These are phyloP conservation scores for Arabis hirsuta DNA, from an alignment of 345 rosid species.

Conservation along the genomic window DNA sequence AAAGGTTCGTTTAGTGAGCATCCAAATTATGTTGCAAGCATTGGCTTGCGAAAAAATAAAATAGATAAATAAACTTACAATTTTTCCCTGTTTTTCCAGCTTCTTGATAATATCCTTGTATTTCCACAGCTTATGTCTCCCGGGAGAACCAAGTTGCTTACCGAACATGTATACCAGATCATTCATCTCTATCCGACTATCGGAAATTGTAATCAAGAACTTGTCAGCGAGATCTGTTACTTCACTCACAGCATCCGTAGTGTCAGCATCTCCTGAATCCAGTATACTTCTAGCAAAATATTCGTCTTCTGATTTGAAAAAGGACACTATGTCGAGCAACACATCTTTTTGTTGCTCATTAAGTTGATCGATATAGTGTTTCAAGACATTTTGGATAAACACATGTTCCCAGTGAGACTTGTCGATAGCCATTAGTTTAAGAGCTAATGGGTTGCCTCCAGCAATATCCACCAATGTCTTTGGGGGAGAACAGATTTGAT, in stretches of 20 bases:
- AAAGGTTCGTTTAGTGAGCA: no score
- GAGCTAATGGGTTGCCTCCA: conserved; percentile 40
- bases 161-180: conserved; percentile 26
- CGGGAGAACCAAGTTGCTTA: not conserved
- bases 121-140: not conserved
- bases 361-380: not conserved
- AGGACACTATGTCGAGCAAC: conserved; percentile 44
- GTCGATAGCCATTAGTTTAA: conserved; percentile 26
- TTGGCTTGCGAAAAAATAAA: no score
- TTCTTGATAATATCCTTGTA: not conserved
- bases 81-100: not conserved
- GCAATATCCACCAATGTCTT: conserved; percentile 1
- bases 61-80: not conserved
- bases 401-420: conserved; percentile 23
- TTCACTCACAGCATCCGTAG: not conserved
- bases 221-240: not conserved
- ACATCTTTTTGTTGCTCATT: conserved; percentile 5
- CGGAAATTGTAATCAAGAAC: not conserved
- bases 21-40: not conserved
- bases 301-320: conserved; percentile 12
- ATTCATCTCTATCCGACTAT: not conserved
- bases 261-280: conserved; percentile 1
- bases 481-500: not conserved
- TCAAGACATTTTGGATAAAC: not conserved
- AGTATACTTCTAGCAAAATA: not conserved